Percentiles rank a stretch among this genome's conserved stretches.
Evolutionary conservation across 2,329 filamentous ascomycete species (phyloP).

Genomic region (Byssothecium circinans): DNA sequence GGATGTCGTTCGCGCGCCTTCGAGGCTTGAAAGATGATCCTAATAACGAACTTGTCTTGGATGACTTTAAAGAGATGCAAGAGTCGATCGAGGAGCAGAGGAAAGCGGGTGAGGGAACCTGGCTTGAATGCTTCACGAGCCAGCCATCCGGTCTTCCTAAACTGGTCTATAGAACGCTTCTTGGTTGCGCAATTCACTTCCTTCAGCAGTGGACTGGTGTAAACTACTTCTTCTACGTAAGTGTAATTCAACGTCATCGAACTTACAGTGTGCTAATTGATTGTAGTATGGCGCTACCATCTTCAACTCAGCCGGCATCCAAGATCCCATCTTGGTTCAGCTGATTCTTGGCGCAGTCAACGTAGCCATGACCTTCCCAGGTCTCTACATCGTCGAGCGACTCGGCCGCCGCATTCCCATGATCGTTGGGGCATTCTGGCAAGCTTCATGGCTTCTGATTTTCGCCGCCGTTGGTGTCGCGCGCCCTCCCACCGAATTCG

Average conservation of each 20-base stretch:
- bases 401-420: constrained; percentile 70
- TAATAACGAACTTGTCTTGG: constrained; percentile 50
- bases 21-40: constrained; percentile 55
- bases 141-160: constrained; percentile 44
- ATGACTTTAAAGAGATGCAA: constrained; percentile 53
- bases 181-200: constrained; percentile 34
- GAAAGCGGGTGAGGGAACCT: constrained; percentile 31
- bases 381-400: constrained; percentile 68
- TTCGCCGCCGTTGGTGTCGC: constrained; percentile 54
- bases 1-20: constrained; percentile 56
- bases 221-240: constrained; percentile 55
- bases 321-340: constrained; percentile 58
- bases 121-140: constrained; percentile 36
- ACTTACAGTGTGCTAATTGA: constrained; percentile 5
- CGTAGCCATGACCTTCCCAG: constrained; percentile 66
- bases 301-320: constrained; percentile 67
- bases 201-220: constrained; percentile 45
- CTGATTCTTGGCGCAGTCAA: constrained; percentile 61
- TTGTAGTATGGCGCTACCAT: constrained; percentile 65
- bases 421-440: constrained; percentile 68
- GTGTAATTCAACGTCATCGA: constrained; percentile 15
- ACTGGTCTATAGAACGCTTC: constrained; percentile 39
- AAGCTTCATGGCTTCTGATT: constrained; percentile 65
- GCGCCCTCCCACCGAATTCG: constrained; percentile 31
- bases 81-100: constrained; percentile 31